phyloP scores from a whole-genome alignment of 2,329 filamentous ascomycete species.

The Fusarium palustre region DNA sequence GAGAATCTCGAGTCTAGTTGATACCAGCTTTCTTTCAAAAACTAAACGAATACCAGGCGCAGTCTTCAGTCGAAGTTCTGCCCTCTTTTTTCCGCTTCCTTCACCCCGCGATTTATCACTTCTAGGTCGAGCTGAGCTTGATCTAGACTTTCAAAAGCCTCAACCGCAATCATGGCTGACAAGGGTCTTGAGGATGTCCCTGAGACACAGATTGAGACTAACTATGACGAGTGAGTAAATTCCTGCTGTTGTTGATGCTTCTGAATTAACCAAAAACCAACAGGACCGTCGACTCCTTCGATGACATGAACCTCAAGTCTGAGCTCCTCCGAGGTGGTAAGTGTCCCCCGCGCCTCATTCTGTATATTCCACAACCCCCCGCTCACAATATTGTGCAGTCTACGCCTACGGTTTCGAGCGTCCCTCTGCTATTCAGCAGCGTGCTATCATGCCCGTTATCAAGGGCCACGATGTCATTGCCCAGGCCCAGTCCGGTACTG shows the following conservation, averaged over 20 bases:
- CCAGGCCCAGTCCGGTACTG: conserved; percentile 99
- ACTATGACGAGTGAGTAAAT: conserved; percentile 84
- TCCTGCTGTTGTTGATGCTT: too few relatives aligned
- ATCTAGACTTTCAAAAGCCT: conserved; percentile 69
- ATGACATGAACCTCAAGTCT: conserved; percentile 95
- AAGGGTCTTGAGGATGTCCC: conserved; percentile 99
- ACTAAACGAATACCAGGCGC: conserved; percentile 44
- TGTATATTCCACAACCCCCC: conserved; percentile 35
- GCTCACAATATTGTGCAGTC: conserved; percentile 62
- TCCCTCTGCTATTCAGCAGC: conserved; percentile 99
- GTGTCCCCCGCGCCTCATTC: conserved; percentile 44
- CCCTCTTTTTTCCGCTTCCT: conserved; percentile 50
- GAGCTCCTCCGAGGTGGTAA: conserved; percentile 94
- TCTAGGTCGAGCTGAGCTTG: conserved; percentile 84
- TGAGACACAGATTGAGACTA: conserved; percentile 99
- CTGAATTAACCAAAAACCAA: neutral
- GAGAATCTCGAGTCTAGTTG: conserved; percentile 64
- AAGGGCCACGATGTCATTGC: conserved; percentile 99
- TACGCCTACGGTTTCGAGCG: conserved; percentile 99
- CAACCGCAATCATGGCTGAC: conserved; percentile 95
- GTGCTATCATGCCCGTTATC: conserved; percentile 99
- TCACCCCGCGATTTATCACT: conserved; percentile 56
- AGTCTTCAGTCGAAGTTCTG: conserved; percentile 54
- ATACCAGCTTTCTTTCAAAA: conserved; percentile 47
- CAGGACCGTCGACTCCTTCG: conserved; percentile 94